phyloP scores from a whole-genome alignment of 176 grass and related monocot species.

The Panicum miliaceum region DNA sequence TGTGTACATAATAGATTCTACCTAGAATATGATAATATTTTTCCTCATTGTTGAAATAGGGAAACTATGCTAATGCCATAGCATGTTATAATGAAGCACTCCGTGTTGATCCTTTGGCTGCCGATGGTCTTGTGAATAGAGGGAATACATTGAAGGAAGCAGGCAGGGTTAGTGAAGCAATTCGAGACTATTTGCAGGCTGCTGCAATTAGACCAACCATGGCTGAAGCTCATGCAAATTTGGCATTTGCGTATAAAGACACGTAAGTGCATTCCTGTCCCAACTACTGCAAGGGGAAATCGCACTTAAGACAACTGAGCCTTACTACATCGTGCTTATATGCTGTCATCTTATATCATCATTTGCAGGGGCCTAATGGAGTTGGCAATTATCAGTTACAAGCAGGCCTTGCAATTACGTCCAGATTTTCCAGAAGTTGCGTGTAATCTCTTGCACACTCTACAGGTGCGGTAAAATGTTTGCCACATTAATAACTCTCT shows the following conservation, averaged over 20 bases:
- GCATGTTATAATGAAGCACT: conserved; percentile 11
- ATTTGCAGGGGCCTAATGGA: not conserved
- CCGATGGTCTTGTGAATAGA: conserved; percentile 1
- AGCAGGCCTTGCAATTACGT: conserved; percentile 1
- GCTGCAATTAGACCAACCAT: not conserved
- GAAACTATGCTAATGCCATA: conserved; percentile 6
- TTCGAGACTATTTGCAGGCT: conserved; percentile 20
- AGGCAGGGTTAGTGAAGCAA: conserved; percentile 7
- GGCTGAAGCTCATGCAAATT: conserved; percentile 18
- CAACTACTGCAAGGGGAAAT: not conserved
- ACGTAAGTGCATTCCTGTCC: conserved; percentile 23
- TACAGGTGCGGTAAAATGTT: conserved; percentile 7
- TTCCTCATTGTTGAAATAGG: conserved; percentile 19
- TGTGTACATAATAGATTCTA: not conserved
- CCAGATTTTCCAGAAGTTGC: conserved; percentile 25
- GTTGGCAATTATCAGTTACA: conserved; percentile 3
- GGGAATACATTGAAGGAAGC: conserved; percentile 18
- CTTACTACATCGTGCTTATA: not conserved
- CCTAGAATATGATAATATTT: not conserved
- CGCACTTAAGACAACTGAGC: not conserved
- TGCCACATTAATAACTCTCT: not conserved
- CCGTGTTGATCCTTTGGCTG: conserved; percentile 13
- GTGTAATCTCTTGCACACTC: conserved; percentile 4
- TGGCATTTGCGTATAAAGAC: not conserved
- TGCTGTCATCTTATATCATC: not conserved